Evolutionary conservation across 345 rosid species (phyloP).

Genomic region (Eucalyptus lansdowneana): DNA sequence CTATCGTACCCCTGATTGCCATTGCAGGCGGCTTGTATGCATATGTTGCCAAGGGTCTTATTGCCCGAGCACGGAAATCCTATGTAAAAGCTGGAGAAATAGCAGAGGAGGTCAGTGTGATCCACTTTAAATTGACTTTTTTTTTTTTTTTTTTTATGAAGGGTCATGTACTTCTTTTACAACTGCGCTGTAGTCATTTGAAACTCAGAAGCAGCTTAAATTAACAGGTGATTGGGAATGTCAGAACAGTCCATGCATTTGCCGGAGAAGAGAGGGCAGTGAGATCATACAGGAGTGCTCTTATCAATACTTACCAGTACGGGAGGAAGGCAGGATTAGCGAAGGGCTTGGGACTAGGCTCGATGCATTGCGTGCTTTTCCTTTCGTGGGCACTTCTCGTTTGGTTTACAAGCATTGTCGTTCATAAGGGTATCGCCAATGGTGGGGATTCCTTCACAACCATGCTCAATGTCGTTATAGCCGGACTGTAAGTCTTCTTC

Average conservation of each 20-base stretch:
- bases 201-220: background rate
- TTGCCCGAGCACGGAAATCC: constrained; percentile 68
- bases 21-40: constrained; percentile 91
- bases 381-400: constrained; percentile 93
- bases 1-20: constrained; percentile 90
- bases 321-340: constrained; percentile 84
- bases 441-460: constrained; percentile 96
- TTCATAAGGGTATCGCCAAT: constrained; percentile 67
- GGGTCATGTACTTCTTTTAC: background rate
- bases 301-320: constrained; percentile 53
- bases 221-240: constrained; percentile 81
- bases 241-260: constrained; percentile 95
- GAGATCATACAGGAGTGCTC: constrained; percentile 53
- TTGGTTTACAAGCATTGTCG: constrained; percentile 85
- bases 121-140: background rate
- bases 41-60: constrained; percentile 65
- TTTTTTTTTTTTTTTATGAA: no score
- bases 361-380: constrained; percentile 73
- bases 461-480: constrained; percentile 92
- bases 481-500: constrained; percentile 65
- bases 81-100: constrained; percentile 93
- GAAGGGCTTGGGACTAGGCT: constrained; percentile 88
- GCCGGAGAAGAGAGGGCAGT: constrained; percentile 91
- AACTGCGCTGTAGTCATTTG: background rate
- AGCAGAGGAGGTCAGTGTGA: constrained; percentile 78